Base-by-base conservation (phyloP, 2,329 filamentous ascomycete genomes). In the Dothideomycetes sp. region DNA sequence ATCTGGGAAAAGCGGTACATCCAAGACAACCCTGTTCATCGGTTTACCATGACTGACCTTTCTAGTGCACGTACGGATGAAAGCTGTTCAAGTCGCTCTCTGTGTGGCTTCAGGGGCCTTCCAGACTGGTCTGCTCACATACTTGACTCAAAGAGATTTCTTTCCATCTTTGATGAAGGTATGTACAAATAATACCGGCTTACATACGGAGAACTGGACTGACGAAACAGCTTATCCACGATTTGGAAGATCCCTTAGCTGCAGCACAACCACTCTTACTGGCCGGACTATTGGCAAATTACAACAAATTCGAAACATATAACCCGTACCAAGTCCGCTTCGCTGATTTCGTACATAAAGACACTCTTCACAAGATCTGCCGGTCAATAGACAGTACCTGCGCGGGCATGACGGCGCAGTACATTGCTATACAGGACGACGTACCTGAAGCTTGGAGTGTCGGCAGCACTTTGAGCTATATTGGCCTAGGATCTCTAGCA, bases 261-360 rank as follows among this genome's bases (percentile, higher is more conserved):
- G 76, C 76, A 44, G 74, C 40, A 30, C 76, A 84, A 44, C 82
- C 89, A 0, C 87, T 95, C 50, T 76, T 82, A 11, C 73, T 96
- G 8, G 71, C 95, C 15, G 89, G 89, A 10, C 71, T 96, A 4
- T 69, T 98, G 39, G 84, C 85, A 49, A 98, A 96, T 64, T 96
- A 96, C 72, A 96, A 98, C 73, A 98, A 96, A 61, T 98, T 98
- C 56, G 91, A 98, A 62, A 89, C 93, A 43, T 88, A 94, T 58
- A 98, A 98, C 52, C 89, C 89, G 1, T 98, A 98, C 54, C 82
- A 91, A 53, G 68, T 93, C 47, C 83, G 89, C 19, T 73, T 98
- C 12, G 87, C 89, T 53, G 88, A 96, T 60, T 96, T 96, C 61
- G 86, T 95, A 53, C 94, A 98, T 56, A 88, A 96, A 56, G 68